Percentiles rank a stretch among this genome's conserved stretches.
Evolutionary conservation across 805 yeast species (phyloP).

Genomic region (Lachancea dasiensis): DNA sequence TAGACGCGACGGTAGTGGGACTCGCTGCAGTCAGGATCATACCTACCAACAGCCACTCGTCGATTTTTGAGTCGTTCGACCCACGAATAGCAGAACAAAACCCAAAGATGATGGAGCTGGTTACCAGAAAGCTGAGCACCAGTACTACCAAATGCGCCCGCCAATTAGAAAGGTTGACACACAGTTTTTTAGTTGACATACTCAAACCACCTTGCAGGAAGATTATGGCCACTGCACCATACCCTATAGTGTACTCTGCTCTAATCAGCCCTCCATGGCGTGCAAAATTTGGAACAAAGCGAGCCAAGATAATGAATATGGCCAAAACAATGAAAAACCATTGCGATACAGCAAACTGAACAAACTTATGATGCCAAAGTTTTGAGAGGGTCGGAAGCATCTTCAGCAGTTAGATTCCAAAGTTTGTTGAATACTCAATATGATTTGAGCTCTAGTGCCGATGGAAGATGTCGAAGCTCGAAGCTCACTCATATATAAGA

Average conservation of each 20-base stretch:
- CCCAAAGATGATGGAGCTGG: conserved; percentile 68
- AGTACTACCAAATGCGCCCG: conserved; percentile 74
- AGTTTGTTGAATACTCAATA: no score
- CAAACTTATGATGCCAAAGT: not conserved
- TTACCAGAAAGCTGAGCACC: conserved; percentile 61
- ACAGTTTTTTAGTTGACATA: conserved; percentile 58
- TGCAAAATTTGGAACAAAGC: conserved; percentile 77
- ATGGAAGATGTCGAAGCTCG: no score
- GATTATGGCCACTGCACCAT: conserved; percentile 82
- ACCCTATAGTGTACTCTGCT: conserved; percentile 72
- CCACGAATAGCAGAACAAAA: conserved; percentile 59
- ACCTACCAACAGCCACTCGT: conserved; percentile 75
- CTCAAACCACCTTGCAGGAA: conserved; percentile 77
- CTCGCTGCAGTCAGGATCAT: conserved; percentile 77
- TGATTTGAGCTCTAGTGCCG: no score
- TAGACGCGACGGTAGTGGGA: conserved; percentile 89
- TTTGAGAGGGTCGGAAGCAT: no score
- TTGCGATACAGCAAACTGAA: conserved; percentile 31
- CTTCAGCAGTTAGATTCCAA: no score
- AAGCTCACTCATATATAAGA: no score
- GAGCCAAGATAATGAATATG: conserved; percentile 66
- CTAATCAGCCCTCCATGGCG: conserved; percentile 71
- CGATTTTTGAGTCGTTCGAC: conserved; percentile 53
- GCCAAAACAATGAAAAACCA: conserved; percentile 79
- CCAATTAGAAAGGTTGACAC: conserved; percentile 67